These are phyloP conservation scores for Emmonsiellopsis sp. DNA, from an alignment of 2,329 filamentous ascomycete genomes.

Conservation along the genomic window DNA sequence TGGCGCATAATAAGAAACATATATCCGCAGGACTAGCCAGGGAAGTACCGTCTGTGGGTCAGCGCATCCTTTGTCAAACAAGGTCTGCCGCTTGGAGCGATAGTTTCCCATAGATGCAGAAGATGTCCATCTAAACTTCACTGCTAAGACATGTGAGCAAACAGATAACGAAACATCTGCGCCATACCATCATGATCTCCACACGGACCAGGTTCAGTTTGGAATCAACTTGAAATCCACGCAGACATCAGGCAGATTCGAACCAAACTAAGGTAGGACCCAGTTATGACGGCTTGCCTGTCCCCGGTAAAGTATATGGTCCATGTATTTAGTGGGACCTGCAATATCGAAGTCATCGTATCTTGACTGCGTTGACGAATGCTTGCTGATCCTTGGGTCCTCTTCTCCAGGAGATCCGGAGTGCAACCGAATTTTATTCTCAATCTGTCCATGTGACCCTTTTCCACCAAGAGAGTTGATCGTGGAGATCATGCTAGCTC, in stretches of 20 bases:
- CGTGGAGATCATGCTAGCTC: conserved; percentile 2
- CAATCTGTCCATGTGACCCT: conserved; percentile 3
- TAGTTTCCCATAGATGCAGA: no score
- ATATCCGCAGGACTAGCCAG: no score
- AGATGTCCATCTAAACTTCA: no score
- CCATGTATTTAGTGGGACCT: neutral
- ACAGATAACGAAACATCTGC: neutral
- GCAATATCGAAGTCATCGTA: neutral
- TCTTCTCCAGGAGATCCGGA: neutral
- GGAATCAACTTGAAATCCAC: neutral
- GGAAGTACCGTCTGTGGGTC: no score
- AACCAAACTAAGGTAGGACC: neutral
- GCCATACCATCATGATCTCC: neutral
- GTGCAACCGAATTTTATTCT: neutral
- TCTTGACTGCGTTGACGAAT: neutral
- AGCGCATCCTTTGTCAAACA: no score
- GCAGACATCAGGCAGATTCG: neutral
- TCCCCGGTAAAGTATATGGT: neutral
- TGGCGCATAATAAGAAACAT: no score
- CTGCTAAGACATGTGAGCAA: neutral
- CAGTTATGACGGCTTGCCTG: neutral
- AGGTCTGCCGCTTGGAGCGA: no score
- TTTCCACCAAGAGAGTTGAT: conserved; percentile 1
- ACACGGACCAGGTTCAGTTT: neutral
- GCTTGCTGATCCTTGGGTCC: neutral